phyloP scores from a whole-genome alignment of 345 rosid species.

The Eucalyptus lansdowneana region DNA sequence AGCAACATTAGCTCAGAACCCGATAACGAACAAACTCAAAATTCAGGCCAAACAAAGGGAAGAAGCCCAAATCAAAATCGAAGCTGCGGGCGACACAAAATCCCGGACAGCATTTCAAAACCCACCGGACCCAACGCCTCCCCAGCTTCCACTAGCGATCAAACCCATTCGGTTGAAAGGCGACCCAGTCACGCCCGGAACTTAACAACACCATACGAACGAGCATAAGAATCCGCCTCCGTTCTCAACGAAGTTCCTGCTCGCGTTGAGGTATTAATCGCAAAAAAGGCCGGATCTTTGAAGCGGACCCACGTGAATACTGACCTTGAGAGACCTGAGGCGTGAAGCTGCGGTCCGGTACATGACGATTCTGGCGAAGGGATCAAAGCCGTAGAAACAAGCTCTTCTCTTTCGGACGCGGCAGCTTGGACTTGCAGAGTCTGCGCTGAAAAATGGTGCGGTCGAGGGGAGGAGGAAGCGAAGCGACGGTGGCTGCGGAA shows the following conservation, averaged over 20 bases:
- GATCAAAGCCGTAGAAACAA: background rate
- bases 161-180: background rate
- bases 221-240: background rate
- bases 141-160: background rate
- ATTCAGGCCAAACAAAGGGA: background rate
- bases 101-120: background rate
- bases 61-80: background rate
- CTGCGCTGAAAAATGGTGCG: background rate
- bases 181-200: background rate
- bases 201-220: background rate
- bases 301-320: background rate
- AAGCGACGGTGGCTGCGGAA: background rate
- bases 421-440: background rate
- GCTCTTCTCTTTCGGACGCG: background rate
- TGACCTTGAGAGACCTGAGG: conserved; percentile 42
- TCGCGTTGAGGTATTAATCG: background rate
- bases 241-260: background rate
- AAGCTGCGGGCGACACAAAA: background rate
- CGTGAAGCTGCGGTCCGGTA: conserved; percentile 46
- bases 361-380: conserved; percentile 9
- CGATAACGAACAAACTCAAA: background rate
- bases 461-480: background rate
- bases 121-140: background rate
- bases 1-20: background rate
- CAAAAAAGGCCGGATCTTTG: background rate